Conservation (phyloP, 768 basidiomycete genomes). For the Dentipellis fragilis region DNA sequence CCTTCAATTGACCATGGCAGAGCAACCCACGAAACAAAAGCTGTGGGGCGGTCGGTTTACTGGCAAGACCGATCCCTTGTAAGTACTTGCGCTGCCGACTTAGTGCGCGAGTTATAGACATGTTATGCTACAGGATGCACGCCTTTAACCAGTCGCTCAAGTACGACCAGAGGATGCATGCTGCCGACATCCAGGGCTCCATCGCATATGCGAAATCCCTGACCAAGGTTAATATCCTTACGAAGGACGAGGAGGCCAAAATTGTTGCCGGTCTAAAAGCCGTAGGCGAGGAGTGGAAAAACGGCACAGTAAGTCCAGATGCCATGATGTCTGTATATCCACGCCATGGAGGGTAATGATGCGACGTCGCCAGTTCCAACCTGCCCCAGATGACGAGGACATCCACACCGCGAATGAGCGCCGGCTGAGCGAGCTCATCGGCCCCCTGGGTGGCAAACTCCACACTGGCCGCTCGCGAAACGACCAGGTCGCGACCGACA, state of each 20-base stretch:
- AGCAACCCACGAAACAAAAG: slow-evolving; percentile 53
- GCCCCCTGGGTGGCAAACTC: slow-evolving; percentile 86
- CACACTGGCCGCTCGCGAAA: slow-evolving; percentile 97
- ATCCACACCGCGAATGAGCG: slow-evolving; percentile 99
- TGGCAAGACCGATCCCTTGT: slow-evolving; percentile 82
- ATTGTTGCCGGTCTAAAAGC: slow-evolving; percentile 64
- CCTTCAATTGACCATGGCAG: slow-evolving; percentile 19
- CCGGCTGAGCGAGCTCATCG: slow-evolving; percentile 86
- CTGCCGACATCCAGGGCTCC: slow-evolving; percentile 85
- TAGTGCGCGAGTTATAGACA: slow-evolving; percentile 9
- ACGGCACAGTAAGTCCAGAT: slow-evolving; percentile 59
- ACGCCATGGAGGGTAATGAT: background rate
- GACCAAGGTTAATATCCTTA: slow-evolving; percentile 71
- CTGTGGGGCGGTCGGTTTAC: slow-evolving; percentile 87
- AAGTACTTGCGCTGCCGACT: slow-evolving; percentile 17
- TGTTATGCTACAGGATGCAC: slow-evolving; percentile 64
- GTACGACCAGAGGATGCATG: slow-evolving; percentile 92
- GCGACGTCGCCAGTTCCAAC: slow-evolving; percentile 45
- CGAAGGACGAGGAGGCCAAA: slow-evolving; percentile 58
- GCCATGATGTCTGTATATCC: background rate
- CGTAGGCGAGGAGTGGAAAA: slow-evolving; percentile 82
- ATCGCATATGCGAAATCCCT: slow-evolving; percentile 93
- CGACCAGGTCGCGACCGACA: slow-evolving; percentile 97
- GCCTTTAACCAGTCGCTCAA: slow-evolving; percentile 93
- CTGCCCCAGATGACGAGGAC: slow-evolving; percentile 88